A percentile compares a stretch with the other conserved stretches of the same genome.
Evolutionary conservation across 768 basidiomycete species (phyloP).

Genomic region (Lepiota venenata): DNA sequence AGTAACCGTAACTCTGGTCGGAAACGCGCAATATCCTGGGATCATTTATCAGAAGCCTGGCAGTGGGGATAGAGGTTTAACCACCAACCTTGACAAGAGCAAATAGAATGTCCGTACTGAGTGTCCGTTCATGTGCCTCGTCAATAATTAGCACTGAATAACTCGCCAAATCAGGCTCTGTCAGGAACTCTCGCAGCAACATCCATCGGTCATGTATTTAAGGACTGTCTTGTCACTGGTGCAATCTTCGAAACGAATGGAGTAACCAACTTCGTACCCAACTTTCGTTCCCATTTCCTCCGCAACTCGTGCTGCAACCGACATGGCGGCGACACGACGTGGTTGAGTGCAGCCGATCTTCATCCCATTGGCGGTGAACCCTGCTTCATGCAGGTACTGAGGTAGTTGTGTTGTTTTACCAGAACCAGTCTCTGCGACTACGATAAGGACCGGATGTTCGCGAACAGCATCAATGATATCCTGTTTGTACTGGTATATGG

Average conservation of each 20-base stretch:
- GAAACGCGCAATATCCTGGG: conserved; percentile 93
- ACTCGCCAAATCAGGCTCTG: conserved; percentile 93
- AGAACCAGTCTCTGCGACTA: conserved; percentile 97
- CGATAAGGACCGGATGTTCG: conserved; percentile 92
- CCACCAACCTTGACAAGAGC: conserved; percentile 93
- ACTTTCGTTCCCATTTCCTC: conserved; percentile 98
- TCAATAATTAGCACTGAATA: conserved; percentile 97
- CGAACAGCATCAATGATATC: conserved; percentile 85
- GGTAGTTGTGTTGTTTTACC: conserved; percentile 99
- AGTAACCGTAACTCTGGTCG: conserved; percentile 90
- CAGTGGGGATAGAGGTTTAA: conserved; percentile 7
- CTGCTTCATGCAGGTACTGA: conserved; percentile 97
- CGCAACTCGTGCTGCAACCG: conserved; percentile 97
- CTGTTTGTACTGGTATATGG: conserved; percentile 88
- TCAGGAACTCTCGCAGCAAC: conserved; percentile 94
- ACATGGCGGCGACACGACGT: conserved; percentile 98
- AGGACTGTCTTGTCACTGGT: conserved; percentile 98
- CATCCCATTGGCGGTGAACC: conserved; percentile 82
- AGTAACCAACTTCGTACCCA: conserved; percentile 99
- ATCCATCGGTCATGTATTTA: conserved; percentile 99
- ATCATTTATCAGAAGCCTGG: conserved; percentile 13
- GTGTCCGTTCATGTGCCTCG: conserved; percentile 96
- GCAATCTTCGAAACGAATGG: conserved; percentile 98
- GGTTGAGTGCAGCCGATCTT: conserved; percentile 98
- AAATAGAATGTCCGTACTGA: conserved; percentile 98